Percentiles rank a stretch among this genome's conserved stretches.
These are phyloP conservation scores for Rhynchosporium graminicola DNA, from an alignment of 2,329 filamentous ascomycete genomes.

Conservation along the genomic window DNA sequence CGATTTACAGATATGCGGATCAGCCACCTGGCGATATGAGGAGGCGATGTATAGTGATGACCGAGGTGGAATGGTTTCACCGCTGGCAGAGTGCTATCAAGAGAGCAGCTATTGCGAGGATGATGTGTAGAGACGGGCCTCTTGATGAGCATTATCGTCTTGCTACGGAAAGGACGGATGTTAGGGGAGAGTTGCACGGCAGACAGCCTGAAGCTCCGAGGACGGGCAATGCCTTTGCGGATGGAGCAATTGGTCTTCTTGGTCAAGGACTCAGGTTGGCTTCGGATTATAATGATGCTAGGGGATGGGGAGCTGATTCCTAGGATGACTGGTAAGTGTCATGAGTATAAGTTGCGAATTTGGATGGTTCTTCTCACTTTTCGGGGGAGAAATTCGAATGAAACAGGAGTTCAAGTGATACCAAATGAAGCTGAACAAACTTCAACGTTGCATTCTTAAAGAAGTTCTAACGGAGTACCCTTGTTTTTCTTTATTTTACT, in stretches of 20 bases:
- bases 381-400: too few species aligned
- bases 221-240: slow-evolving; percentile 45
- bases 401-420: neutral
- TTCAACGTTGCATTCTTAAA: too few species aligned
- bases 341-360: neutral
- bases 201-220: slow-evolving; percentile 22
- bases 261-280: slow-evolving; percentile 45
- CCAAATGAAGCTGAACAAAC: neutral
- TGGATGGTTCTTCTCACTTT: neutral
- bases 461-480: too few species aligned
- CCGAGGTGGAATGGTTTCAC: slow-evolving; percentile 59
- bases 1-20: slow-evolving; percentile 48
- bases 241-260: slow-evolving; percentile 46
- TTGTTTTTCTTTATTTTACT: too few species aligned
- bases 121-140: slow-evolving; percentile 48
- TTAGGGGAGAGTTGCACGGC: slow-evolving; percentile 24
- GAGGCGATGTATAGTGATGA: slow-evolving; percentile 37
- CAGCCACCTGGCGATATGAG: slow-evolving; percentile 17
- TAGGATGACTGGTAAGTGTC: slow-evolving; percentile 7
- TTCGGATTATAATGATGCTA: slow-evolving; percentile 26
- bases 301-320: slow-evolving; percentile 36
- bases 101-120: slow-evolving; percentile 57
- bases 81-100: slow-evolving; percentile 62
- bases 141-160: slow-evolving; percentile 59
- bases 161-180: slow-evolving; percentile 42